phyloP scores from a whole-genome alignment of 257 asterid genomes.

The Striga asiatica region DNA sequence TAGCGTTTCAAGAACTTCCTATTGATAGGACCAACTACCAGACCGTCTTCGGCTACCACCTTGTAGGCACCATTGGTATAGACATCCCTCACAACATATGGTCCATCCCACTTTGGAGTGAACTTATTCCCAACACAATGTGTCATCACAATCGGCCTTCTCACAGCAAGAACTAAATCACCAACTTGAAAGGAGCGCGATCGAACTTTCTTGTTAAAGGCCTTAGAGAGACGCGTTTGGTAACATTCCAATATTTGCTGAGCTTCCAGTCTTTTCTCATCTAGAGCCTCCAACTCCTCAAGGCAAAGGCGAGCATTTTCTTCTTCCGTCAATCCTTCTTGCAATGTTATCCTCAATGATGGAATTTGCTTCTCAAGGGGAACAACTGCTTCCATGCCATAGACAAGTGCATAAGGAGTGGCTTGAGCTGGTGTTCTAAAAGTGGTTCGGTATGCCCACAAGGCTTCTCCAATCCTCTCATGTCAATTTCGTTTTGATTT shows the following conservation, averaged over 20 bases:
- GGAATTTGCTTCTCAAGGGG: no score
- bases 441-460: not conserved
- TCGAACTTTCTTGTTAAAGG: not conserved
- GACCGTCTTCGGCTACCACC: no score
- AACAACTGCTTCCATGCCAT: not conserved
- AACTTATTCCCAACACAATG: not conserved
- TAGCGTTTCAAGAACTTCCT: not conserved
- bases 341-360: not conserved
- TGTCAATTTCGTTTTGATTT: not conserved
- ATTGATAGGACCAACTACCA: not conserved
- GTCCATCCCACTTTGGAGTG: not conserved
- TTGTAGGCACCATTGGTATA: not conserved
- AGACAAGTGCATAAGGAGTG: not conserved
- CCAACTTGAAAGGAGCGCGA: not conserved
- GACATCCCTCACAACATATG: not conserved
- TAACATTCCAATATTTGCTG: not conserved
- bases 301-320: not conserved
- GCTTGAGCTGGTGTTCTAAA: not conserved
- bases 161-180: not conserved
- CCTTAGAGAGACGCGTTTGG: not conserved
- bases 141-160: not conserved
- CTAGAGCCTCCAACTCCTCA: not conserved
- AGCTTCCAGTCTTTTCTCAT: not conserved
- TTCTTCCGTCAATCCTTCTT: not conserved
- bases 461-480: not conserved